phyloP scores from a whole-genome alignment of 2,329 filamentous ascomycete genomes.

The Knufia petricola region DNA sequence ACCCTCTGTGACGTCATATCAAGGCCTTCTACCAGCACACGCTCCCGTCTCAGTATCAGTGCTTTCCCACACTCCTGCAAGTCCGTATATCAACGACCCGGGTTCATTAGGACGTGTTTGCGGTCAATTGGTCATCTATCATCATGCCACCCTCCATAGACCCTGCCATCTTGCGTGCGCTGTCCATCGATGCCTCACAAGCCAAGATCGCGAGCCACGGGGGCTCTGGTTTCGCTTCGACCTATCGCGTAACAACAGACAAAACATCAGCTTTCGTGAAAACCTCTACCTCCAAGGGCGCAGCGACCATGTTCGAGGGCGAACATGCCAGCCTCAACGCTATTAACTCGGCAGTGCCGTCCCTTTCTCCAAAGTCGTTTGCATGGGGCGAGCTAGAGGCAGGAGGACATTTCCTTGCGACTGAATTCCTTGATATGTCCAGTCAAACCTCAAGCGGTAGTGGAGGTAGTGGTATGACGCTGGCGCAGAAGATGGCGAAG shows the following conservation, averaged over 20 bases:
- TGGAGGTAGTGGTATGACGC: conserved; percentile 45
- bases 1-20: too few species aligned
- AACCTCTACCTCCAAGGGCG: conserved; percentile 26
- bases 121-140: background rate
- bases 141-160: conserved; percentile 18
- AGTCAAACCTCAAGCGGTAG: conserved; percentile 29
- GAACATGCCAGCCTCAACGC: conserved; percentile 79
- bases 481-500: conserved; percentile 68
- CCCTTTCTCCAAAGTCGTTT: conserved; percentile 65
- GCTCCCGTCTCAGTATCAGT: too few species aligned
- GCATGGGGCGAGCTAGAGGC: conserved; percentile 55
- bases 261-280: conserved; percentile 33
- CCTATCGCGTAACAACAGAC: conserved; percentile 31
- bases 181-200: conserved; percentile 30
- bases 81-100: too few species aligned
- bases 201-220: conserved; percentile 30
- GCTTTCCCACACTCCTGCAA: too few species aligned
- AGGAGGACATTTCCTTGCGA: conserved; percentile 51
- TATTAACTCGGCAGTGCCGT: conserved; percentile 61
- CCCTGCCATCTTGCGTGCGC: conserved; percentile 30
- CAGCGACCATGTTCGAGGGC: conserved; percentile 44
- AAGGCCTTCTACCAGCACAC: too few species aligned
- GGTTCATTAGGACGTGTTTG: too few species aligned
- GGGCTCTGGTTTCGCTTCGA: conserved; percentile 37
- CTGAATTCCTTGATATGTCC: conserved; percentile 67